Conservation (phyloP, 2,329 filamentous ascomycete genomes). For the Pseudogymnoascus verrucosus region DNA sequence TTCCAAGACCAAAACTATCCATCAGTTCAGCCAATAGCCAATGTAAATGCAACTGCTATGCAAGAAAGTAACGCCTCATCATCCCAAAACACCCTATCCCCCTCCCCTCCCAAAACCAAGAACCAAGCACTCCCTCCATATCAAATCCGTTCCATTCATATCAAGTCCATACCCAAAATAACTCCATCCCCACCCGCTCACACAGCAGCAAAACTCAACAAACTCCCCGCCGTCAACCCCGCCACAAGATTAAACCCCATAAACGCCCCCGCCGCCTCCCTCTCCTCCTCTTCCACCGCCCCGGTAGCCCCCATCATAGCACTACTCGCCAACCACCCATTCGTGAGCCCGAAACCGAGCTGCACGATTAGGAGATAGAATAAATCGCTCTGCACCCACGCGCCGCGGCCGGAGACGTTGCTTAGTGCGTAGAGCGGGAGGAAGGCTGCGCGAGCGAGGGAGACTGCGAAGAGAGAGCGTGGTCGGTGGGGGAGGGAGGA, state of each 20-base stretch:
- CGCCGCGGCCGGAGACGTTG: conserved; percentile 69
- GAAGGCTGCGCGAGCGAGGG: conserved; percentile 59
- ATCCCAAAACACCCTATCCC: neutral
- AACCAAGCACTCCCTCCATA: neutral
- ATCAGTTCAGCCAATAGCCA: neutral
- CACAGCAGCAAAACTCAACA: conserved; percentile 74
- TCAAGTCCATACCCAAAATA: neutral
- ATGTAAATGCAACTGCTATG: neutral
- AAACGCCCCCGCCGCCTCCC: conserved; percentile 84
- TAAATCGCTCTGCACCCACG: conserved; percentile 66
- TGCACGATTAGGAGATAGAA: conserved; percentile 87
- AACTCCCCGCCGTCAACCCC: conserved; percentile 75
- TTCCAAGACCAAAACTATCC: neutral
- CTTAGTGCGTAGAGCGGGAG: conserved; percentile 84
- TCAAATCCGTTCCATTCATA: neutral
- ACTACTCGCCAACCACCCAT: conserved; percentile 77
- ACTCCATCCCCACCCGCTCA: conserved; percentile 21
- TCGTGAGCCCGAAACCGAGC: conserved; percentile 72
- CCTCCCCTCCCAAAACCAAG: neutral
- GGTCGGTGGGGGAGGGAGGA: conserved; percentile 56
- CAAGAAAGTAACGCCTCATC: neutral
- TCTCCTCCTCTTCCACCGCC: conserved; percentile 74
- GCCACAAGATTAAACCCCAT: conserved; percentile 88
- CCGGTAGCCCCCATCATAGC: conserved; percentile 87
- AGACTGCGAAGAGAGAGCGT: conserved; percentile 55